Evolutionary conservation across 169 alveolate genomes (phyloP).

Genomic region (Plasmodium ovale): DNA sequence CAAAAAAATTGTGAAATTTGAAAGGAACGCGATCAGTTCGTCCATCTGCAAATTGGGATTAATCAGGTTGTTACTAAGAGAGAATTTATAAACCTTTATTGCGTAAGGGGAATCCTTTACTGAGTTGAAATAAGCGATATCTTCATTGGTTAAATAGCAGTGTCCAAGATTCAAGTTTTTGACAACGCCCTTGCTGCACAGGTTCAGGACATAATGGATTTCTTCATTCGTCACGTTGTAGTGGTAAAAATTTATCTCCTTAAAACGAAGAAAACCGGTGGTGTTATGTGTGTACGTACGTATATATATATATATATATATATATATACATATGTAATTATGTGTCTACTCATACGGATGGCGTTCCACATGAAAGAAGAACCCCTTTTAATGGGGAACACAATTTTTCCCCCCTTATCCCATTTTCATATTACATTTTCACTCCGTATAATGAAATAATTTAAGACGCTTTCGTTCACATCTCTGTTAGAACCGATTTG

Average conservation of each 20-base stretch:
- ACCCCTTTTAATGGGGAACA: background rate
- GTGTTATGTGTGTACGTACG: background rate
- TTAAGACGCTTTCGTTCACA: conserved; percentile 38
- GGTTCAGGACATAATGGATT: conserved; percentile 34
- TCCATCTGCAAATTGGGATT: conserved; percentile 9
- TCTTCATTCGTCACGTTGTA: conserved; percentile 50
- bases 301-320: background rate
- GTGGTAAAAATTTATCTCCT: conserved; percentile 58
- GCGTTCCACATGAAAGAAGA: no score
- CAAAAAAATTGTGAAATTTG: conserved; percentile 56
- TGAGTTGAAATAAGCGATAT: conserved; percentile 45
- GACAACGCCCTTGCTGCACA: conserved; percentile 25
- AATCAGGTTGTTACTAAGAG: conserved; percentile 35
- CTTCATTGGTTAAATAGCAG: conserved; percentile 61
- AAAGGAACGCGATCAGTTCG: conserved; percentile 25
- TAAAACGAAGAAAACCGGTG: background rate
- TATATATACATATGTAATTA: background rate
- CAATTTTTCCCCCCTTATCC: background rate
- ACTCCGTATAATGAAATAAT: conserved; percentile 31
- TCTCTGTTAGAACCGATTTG: conserved; percentile 25
- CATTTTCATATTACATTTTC: conserved; percentile 36
- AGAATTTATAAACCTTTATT: conserved; percentile 50
- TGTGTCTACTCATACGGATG: background rate
- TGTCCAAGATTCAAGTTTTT: conserved; percentile 38
- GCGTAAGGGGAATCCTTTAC: conserved; percentile 15